Evolutionary conservation across 1,139 yeast species (phyloP).

Genomic region (Candida tropicalis): DNA sequence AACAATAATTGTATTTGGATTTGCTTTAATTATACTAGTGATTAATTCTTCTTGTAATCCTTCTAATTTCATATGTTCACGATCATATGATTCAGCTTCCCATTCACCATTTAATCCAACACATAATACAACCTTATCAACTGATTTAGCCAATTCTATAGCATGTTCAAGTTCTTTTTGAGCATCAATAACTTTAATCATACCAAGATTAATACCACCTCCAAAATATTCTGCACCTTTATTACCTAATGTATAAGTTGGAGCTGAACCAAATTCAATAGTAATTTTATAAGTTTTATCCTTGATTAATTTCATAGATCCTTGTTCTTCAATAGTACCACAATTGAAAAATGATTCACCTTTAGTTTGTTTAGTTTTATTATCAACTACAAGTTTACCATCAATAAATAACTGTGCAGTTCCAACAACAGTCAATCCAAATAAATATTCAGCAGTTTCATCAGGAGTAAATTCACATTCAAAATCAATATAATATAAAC

Average conservation of each 20-base stretch:
- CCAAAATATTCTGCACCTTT: conserved; percentile 23
- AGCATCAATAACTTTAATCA: conserved; percentile 22
- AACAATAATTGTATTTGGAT: conserved; percentile 55
- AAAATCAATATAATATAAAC: conserved; percentile 42
- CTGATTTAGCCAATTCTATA: conserved; percentile 29
- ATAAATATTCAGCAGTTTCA: conserved; percentile 49
- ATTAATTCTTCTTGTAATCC: conserved; percentile 50
- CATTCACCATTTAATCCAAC: conserved; percentile 41
- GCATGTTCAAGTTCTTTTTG: conserved; percentile 27
- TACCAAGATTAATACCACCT: conserved; percentile 36
- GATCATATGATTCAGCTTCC: conserved; percentile 39
- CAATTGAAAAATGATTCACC: conserved; percentile 49
- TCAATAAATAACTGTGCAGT: conserved; percentile 55
- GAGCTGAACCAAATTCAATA: conserved; percentile 55
- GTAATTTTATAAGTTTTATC: conserved; percentile 46
- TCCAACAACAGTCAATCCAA: conserved; percentile 54
- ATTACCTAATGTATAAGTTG: conserved; percentile 36
- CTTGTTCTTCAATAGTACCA: conserved; percentile 53
- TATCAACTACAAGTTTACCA: conserved; percentile 56
- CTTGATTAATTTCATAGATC: conserved; percentile 36
- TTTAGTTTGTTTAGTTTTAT: conserved; percentile 50
- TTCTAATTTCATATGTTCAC: conserved; percentile 42
- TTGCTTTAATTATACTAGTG: conserved; percentile 47
- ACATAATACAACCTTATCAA: conserved; percentile 43
- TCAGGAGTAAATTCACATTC: conserved; percentile 48